Percentiles rank a stretch among this genome's conserved stretches.
These are phyloP conservation scores for Xenoacremonium recifei DNA, from an alignment of 2,329 filamentous ascomycete genomes.

Conservation along the genomic window DNA sequence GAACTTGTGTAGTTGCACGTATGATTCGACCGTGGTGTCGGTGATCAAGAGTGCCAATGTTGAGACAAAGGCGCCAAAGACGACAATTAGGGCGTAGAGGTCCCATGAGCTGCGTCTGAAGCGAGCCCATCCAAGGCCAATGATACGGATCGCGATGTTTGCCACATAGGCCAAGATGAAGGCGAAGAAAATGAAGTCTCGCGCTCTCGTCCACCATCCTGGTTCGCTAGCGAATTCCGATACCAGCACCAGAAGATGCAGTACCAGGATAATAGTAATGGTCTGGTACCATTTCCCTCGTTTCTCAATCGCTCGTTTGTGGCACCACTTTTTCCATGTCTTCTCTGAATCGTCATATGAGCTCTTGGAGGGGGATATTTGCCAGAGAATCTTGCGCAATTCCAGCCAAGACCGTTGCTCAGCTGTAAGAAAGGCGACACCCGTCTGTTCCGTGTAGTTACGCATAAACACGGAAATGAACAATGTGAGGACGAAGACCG, in stretches of 20 bases:
- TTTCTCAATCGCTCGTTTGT: slow-evolving; percentile 90
- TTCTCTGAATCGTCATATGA: slow-evolving; percentile 76
- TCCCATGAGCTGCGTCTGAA: slow-evolving; percentile 96
- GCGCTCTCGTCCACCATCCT: slow-evolving; percentile 63
- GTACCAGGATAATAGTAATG: slow-evolving; percentile 74
- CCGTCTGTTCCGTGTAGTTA: slow-evolving; percentile 98
- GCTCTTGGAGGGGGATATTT: slow-evolving; percentile 92
- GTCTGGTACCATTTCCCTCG: slow-evolving; percentile 86
- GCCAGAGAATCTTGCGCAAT: slow-evolving; percentile 82
- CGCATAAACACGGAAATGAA: slow-evolving; percentile 99
- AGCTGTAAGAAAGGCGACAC: slow-evolving; percentile 90
- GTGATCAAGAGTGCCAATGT: slow-evolving; percentile 77
- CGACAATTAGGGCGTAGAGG: slow-evolving; percentile 77
- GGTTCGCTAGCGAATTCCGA: slow-evolving; percentile 82
- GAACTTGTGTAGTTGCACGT: slow-evolving; percentile 85
- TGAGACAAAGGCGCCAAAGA: slow-evolving; percentile 73
- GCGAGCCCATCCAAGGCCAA: slow-evolving; percentile 87
- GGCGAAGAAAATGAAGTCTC: slow-evolving; percentile 75
- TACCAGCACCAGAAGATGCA: slow-evolving; percentile 81
- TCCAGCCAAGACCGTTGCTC: slow-evolving; percentile 98
- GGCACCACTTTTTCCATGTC: slow-evolving; percentile 89
- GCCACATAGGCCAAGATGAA: slow-evolving; percentile 80
- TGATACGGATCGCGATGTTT: slow-evolving; percentile 80
- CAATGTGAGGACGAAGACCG: slow-evolving; percentile 93
- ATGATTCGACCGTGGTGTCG: slow-evolving; percentile 56